Percentiles rank a stretch among this genome's conserved stretches.
phyloP scores from a whole-genome alignment of 208 protist genomes.

The Angomonas ambiguus region DNA sequence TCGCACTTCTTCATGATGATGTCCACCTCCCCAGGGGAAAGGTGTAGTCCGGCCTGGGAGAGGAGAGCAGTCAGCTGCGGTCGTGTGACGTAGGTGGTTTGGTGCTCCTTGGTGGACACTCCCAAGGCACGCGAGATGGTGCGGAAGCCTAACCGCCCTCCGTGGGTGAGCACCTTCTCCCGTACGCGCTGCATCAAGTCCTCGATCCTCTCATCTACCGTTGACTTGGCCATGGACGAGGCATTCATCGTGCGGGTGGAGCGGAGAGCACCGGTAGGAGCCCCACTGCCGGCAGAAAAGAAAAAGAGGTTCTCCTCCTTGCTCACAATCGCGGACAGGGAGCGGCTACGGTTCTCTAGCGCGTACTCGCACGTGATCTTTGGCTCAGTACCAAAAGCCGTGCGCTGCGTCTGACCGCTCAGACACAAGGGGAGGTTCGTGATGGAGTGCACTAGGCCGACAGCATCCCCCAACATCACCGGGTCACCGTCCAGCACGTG shows the following conservation, averaged over 20 bases:
- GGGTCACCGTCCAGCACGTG: conserved; percentile 47
- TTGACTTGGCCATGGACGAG: conserved; percentile 8
- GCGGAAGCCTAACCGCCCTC: conserved; percentile 74
- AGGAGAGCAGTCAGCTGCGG: conserved; percentile 38
- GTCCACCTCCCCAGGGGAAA: conserved; percentile 64
- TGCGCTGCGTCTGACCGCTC: conserved; percentile 23
- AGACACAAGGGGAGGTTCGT: conserved; percentile 66
- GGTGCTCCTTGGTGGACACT: conserved; percentile 67
- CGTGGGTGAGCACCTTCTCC: conserved; percentile 49
- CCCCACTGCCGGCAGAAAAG: conserved; percentile 22
- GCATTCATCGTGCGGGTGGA: conserved; percentile 7
- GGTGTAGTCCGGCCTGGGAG: conserved; percentile 43
- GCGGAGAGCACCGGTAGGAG: conserved; percentile 3
- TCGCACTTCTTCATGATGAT: conserved; percentile 78
- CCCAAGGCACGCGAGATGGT: conserved; percentile 60
- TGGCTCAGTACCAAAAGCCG: conserved; percentile 64
- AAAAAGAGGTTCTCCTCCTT: conserved; percentile 63
- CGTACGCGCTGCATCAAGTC: conserved; percentile 63
- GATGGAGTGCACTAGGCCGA: conserved; percentile 67
- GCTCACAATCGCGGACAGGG: conserved; percentile 35
- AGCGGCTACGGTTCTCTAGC: conserved; percentile 27
- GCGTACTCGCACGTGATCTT: conserved; percentile 55
- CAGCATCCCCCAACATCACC: conserved; percentile 61
- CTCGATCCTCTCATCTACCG: conserved; percentile 35
- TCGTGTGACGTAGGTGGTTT: conserved; percentile 35